phyloP scores from a whole-genome alignment of 192 early-diverging fungal species.

The Paraglomus brasilianum region DNA sequence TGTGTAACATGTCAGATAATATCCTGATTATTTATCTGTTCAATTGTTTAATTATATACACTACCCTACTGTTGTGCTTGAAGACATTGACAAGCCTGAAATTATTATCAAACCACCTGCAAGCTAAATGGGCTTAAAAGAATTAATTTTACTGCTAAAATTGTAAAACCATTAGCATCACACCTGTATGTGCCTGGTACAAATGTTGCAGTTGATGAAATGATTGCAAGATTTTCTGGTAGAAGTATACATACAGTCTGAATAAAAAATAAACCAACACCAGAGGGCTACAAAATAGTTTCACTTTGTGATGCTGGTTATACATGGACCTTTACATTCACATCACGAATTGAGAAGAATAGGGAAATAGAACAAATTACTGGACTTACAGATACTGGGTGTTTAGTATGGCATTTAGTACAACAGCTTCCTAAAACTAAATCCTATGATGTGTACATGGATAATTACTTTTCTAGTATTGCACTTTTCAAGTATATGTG shows the following conservation, averaged over 20 bases:
- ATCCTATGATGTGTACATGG: constrained; percentile 33
- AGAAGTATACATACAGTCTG: constrained; percentile 31
- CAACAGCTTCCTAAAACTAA: constrained; percentile 26
- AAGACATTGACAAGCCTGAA: no score
- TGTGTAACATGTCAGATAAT: no score
- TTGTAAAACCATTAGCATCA: no score
- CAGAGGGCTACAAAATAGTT: constrained; percentile 36
- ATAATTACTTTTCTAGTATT: constrained; percentile 35
- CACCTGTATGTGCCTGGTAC: no score
- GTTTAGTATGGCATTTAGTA: constrained; percentile 32
- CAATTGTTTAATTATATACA: no score
- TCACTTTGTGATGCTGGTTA: constrained; percentile 39
- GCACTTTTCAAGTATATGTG: constrained; percentile 32
- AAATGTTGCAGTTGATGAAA: constrained; percentile 35
- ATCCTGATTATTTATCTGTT: no score
- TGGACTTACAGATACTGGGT: constrained; percentile 27
- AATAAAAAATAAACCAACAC: constrained; percentile 39
- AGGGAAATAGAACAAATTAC: constrained; percentile 8
- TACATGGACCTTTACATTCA: constrained; percentile 32
- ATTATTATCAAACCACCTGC: no score
- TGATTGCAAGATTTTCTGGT: constrained; percentile 32
- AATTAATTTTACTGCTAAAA: no score
- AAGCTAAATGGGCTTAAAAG: no score
- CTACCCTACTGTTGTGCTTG: no score
- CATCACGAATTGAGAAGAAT: constrained; percentile 10